Base-by-base conservation (phyloP, 768 basidiomycete genomes). In the Lactifluus pinguis region DNA sequence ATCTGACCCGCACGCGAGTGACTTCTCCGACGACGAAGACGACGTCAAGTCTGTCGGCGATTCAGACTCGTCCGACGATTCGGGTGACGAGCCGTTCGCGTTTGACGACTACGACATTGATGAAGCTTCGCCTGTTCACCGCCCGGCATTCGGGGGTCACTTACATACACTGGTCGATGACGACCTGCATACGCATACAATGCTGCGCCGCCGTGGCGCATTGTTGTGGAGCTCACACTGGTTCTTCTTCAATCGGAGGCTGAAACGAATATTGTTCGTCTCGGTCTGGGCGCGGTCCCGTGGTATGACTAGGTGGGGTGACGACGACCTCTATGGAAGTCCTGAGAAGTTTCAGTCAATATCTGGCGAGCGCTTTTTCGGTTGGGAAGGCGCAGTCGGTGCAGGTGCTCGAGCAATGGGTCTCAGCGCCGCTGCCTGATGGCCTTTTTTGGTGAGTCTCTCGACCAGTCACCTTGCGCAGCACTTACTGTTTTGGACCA, bases 161-260 rank as follows among this genome's bases (percentile, higher is more conserved):
- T 38, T 64, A 60, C 62, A 64, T 61, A 49, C 52, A 53, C 69
- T 73, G 36, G 65, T 70, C 44, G 68, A 77, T 21, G 74, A 77
- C 58, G 75, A 77, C 52, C 65, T 76, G 36, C 66, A 49, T 49
- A 55, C 77, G 77, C 65, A 75, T 81, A 57, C 57, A 19, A 68
- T 81, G 55, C 82, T 80, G 69, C 81, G 74, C 32, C 70, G 85
- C 64, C 80, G 83, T 19, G 91, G 92, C 17, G 87, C 92, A 4
- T 75, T 98, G 59, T 79, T 98, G 7, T 98, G 95, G 95, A 94
- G 91, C 38, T 92, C 91, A 11, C 92, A 95, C 71, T 95, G 92
- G 87, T 98, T 98, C 79, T 95, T 98, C 77, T 77, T 92, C 68
- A 95, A 94, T 78, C 82, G 87, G 68, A 95, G 92, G 76, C 76